Evolutionary conservation across 306 rosid species (phyloP).

Genomic region (Prunus armeniaca): DNA sequence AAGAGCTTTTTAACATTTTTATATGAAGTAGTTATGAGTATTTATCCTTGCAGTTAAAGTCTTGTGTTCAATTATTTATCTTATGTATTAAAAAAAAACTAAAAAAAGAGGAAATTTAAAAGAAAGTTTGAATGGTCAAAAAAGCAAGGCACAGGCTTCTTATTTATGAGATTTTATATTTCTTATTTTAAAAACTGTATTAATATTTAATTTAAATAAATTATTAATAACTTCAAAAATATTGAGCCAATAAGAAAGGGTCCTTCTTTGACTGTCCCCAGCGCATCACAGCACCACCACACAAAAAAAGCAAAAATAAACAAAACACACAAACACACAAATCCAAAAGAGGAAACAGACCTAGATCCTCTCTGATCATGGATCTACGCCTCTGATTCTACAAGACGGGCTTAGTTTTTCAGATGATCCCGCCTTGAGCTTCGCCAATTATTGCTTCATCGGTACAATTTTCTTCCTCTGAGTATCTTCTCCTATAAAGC

Average conservation of each 20-base stretch:
- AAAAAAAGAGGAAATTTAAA: background rate
- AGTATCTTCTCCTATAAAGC: background rate
- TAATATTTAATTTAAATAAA: background rate
- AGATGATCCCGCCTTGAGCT: slow-evolving; percentile 27
- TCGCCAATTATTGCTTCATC: slow-evolving; percentile 20
- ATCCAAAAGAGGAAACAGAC: slow-evolving; percentile 25
- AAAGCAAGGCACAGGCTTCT: slow-evolving; percentile 24
- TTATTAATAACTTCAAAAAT: background rate
- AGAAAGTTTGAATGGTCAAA: slow-evolving; percentile 58
- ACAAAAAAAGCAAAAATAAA: slow-evolving; percentile 36
- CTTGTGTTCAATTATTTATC: no score
- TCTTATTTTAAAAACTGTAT: background rate
- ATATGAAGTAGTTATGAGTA: no score
- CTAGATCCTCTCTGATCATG: slow-evolving; percentile 11
- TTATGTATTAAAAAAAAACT: no score
- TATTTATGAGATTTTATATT: background rate
- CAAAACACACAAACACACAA: slow-evolving; percentile 27
- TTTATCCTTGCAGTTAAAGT: no score
- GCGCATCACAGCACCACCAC: slow-evolving; percentile 64
- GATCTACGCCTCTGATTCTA: slow-evolving; percentile 49
- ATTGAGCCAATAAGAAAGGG: slow-evolving; percentile 19
- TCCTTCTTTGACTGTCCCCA: slow-evolving; percentile 79
- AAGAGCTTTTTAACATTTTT: no score
- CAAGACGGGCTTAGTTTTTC: slow-evolving; percentile 3
- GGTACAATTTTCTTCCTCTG: slow-evolving; percentile 28